These are phyloP conservation scores for Mycena latifolia DNA, from an alignment of 768 basidiomycete species.

Conservation along the genomic window DNA sequence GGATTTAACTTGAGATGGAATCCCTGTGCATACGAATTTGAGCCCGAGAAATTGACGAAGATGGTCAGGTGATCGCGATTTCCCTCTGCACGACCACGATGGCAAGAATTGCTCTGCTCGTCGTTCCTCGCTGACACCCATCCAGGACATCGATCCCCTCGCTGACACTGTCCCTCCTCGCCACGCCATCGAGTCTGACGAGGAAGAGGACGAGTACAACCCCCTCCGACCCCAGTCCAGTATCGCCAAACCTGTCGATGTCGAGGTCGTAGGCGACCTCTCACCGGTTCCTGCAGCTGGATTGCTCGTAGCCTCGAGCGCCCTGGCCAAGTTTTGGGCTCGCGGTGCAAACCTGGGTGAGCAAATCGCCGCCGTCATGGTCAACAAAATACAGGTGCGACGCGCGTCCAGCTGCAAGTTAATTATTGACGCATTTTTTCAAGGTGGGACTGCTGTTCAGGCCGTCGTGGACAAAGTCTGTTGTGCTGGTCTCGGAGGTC, in stretches of 20 bases:
- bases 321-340: constrained; percentile 64
- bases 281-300: constrained; percentile 37
- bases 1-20: no score
- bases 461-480: constrained; percentile 61
- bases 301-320: constrained; percentile 62
- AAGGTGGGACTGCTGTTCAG: constrained; percentile 66
- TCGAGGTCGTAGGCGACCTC: constrained; percentile 54
- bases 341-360: constrained; percentile 64
- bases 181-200: constrained; percentile 75
- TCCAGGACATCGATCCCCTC: constrained; percentile 66
- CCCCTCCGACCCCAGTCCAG: constrained; percentile 45
- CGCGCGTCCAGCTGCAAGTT: constrained; percentile 7
- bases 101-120: constrained; percentile 6
- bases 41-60: no score
- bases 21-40: not conserved
- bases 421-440: not conserved
- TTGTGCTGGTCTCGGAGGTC: constrained; percentile 66
- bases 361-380: constrained; percentile 58
- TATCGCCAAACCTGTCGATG: constrained; percentile 37
- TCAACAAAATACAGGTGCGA: constrained; percentile 60
- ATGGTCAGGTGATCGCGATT: not conserved
- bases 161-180: constrained; percentile 69
- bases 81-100: not conserved
- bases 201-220: constrained; percentile 73
- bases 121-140: constrained; percentile 3